phyloP scores from a whole-genome alignment of 257 asterid genomes.

The Ehretia macrophylla region DNA sequence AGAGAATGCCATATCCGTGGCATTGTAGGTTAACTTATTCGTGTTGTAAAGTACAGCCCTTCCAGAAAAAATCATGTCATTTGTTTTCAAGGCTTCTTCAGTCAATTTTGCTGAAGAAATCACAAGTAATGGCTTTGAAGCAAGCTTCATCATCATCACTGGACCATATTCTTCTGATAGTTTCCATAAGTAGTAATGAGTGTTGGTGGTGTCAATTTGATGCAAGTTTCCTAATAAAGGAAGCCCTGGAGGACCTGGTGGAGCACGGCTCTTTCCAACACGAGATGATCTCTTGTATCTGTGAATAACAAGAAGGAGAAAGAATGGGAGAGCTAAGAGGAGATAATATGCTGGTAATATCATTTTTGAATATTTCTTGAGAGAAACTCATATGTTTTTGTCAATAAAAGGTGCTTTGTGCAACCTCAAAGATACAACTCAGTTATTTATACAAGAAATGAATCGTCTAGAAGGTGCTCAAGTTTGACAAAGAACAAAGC shows the following conservation, averaged over 20 bases:
- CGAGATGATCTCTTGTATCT: no score
- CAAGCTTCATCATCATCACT: not conserved
- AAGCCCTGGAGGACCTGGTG: not conserved
- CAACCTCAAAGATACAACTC: no score
- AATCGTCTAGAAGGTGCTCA: no score
- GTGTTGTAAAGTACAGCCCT: not conserved
- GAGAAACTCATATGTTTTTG: no score
- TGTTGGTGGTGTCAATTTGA: not conserved
- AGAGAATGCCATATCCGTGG: not conserved
- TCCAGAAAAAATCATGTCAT: not conserved
- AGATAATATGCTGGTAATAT: no score
- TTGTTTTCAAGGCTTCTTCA: not conserved
- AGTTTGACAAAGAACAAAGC: no score
- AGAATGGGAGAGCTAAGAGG: no score
- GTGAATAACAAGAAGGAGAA: no score
- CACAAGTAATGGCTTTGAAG: not conserved
- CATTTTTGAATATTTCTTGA: no score
- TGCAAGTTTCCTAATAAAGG: conserved; percentile 2
- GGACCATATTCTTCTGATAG: conserved; percentile 1
- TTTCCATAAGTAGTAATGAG: not conserved
- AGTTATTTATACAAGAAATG: no score
- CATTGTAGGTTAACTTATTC: not conserved
- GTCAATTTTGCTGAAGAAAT: not conserved
- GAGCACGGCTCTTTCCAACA: not conserved
- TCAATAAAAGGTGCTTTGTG: no score